Evolutionary conservation across 140 eudicot genomes (phyloP), one percentile per base, ranked within the genome.

Genomic region (Senecio squalidus): DNA sequence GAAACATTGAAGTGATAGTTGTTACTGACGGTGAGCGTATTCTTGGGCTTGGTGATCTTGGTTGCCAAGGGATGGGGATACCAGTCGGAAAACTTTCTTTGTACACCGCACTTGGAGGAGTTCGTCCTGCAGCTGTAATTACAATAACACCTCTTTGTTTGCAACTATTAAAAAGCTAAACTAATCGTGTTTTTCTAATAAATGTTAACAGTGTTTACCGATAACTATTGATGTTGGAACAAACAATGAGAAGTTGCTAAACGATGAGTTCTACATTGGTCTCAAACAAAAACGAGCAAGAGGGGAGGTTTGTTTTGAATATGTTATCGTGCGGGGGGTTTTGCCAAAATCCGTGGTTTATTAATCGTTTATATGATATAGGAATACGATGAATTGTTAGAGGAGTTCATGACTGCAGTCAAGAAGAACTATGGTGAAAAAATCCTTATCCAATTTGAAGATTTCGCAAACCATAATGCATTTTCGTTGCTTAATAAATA

Each of bases 401-500:
- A 86, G 16, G 97, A 90, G 76, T 90, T 90, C 68, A 86, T 90
- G 94, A 33, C 72, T 10, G 95, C 97, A 2, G 95, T 90, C 21
- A 86, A 90, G 82, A 82, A 78, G 56, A 86, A 86, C 69, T 86
- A 86, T 34, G 98, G 98, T 21, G 95, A 91, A 78, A 91, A 84
- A 68, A 55, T 91, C 55, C 86, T 91, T 14, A 57, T 91, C 17
- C 80, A 90, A 85, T 90, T 86, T 80, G 95, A 86, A 90, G 98
- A 86, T 84, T 89, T 90, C 69, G 97, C 95, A 43, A 90, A 90
- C 82, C 97, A 90, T 55, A 90, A 90, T 48, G 98, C 98, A 24
- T 91, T 91, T 61, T 86, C 88, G 17, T 76, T 91, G 60, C 91
- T 91, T 51, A 63, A 75, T 5, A 82, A 58, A 68, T 92, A 87